A percentile compares a stretch with the other conserved stretches of the same genome.
Conservation (phyloP, 352 stramenopile species). For the Pythium brassicae region DNA sequence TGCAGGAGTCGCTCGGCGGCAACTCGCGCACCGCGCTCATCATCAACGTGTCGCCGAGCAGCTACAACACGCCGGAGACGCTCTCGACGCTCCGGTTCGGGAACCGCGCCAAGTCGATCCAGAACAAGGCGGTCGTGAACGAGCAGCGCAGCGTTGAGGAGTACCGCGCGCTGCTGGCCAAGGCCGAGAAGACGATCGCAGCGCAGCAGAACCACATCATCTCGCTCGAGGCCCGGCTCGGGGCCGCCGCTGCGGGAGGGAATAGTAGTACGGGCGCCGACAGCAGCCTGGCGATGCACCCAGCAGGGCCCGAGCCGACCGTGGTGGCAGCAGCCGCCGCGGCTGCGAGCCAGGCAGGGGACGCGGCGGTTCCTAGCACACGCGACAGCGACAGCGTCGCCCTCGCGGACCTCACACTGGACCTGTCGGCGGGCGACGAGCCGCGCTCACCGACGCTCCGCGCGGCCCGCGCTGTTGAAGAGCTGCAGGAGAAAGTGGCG, state of each 20-base stretch:
- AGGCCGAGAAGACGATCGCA: constrained; percentile 76
- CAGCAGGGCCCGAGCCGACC: not conserved
- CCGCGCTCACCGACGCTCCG: constrained; percentile 45
- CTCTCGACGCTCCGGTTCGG: constrained; percentile 91
- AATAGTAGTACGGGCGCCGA: not conserved
- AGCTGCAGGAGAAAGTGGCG: constrained; percentile 64
- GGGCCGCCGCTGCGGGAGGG: constrained; percentile 14
- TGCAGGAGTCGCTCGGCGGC: constrained; percentile 92
- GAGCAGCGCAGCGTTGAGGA: constrained; percentile 88
- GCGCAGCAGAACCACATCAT: constrained; percentile 84
- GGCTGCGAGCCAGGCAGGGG: not conserved
- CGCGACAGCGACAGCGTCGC: constrained; percentile 3
- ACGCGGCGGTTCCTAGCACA: too few species aligned
- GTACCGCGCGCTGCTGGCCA: constrained; percentile 81
- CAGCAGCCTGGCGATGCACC: not conserved
- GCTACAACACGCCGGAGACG: constrained; percentile 89
- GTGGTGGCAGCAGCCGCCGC: not conserved
- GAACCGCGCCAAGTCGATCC: constrained; percentile 91
- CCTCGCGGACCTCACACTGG: constrained; percentile 21
- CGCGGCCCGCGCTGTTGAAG: constrained; percentile 51
- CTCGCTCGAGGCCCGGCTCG: constrained; percentile 60
- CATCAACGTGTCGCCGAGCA: constrained; percentile 89
- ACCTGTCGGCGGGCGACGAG: constrained; percentile 13
- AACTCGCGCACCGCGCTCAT: constrained; percentile 94
- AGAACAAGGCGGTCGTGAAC: constrained; percentile 95